phyloP scores from a whole-genome alignment of 2,329 filamentous ascomycete species.

The Clonostachys rosea region DNA sequence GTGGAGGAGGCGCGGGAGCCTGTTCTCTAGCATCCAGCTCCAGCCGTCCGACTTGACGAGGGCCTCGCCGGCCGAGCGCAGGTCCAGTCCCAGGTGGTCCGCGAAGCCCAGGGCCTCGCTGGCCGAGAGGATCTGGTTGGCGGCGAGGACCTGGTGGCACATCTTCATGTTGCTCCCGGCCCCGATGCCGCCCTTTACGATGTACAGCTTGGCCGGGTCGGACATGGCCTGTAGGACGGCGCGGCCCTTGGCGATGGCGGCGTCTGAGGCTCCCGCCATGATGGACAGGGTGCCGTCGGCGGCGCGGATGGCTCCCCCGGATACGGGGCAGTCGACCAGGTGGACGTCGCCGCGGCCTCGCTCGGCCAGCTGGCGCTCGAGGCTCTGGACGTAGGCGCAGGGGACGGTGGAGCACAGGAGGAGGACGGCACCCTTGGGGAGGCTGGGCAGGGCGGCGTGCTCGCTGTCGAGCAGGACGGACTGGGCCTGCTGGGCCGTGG shows the following conservation, averaged over 20 bases:
- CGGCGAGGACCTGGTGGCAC: conserved; percentile 62
- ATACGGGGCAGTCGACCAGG: conserved; percentile 29
- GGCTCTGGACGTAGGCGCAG: conserved; percentile 57
- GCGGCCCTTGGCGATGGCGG: conserved; percentile 50
- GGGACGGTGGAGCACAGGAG: conserved; percentile 69
- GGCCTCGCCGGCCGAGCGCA: conserved; percentile 28
- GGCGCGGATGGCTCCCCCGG: conserved; percentile 28
- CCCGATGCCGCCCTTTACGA: conserved; percentile 55
- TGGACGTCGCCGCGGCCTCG: conserved; percentile 54
- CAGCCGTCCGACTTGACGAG: conserved; percentile 43
- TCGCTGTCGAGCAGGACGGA: conserved; percentile 57
- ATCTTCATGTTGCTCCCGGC: conserved; percentile 66
- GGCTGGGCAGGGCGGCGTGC: conserved; percentile 37
- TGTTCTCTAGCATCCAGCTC: conserved; percentile 61
- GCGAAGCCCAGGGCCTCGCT: conserved; percentile 59
- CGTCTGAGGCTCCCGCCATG: conserved; percentile 61
- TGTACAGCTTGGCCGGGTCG: conserved; percentile 54
- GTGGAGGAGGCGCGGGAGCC: conserved; percentile 48
- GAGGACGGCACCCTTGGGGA: conserved; percentile 55
- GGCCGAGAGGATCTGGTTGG: conserved; percentile 56
- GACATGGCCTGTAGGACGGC: conserved; percentile 61
- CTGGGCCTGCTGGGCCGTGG: conserved; percentile 65
- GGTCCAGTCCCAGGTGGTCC: conserved; percentile 46
- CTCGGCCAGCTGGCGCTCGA: conserved; percentile 50
- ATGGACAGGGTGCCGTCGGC: conserved; percentile 65